Evolutionary conservation across 805 yeast species (phyloP), one percentile per base, ranked within the genome.

Genomic region (Tetrapisispora phaffii): DNA sequence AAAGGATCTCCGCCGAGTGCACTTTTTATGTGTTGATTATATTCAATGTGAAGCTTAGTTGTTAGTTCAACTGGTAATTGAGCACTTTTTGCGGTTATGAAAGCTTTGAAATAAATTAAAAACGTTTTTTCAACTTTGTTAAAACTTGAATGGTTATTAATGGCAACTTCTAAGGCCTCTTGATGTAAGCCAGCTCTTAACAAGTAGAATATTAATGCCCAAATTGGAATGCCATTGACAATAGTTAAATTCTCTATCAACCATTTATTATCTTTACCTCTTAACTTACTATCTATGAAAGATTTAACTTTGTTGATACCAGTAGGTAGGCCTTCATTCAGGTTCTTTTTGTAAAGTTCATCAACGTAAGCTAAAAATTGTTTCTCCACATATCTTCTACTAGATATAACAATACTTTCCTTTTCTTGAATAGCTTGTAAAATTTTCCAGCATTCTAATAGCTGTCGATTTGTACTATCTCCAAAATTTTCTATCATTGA

Each of bases 161-260:
- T 56, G 2, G 85, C 80, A 44, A 85, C 75, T 32, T 79, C 80
- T 29, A 84, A 67, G 0, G 96, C 96, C 51, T 89, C 97, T 41
- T 77, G 69, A 51, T 76, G 67, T 51, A 84, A 76, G 2, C 98
- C 97, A 2, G 90, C 80, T 57, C 98, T 78, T 44, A 93, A 63
- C 49, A 90, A 69, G 63, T 86, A 90, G 59, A 83, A 93, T 10
- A 90, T 67, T 32, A 87, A 67, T 0, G 96, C 96, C 98, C 98
- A 90, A n/a, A 93, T 77, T 10, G 97, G 97, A 1, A 77, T 70
- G 15, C 89, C 89, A 63, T 90, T 89, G 21, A 87, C 80, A 44
- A 82, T 68, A 33, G 82, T 73, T 41, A 84, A 55, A 48, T 75
- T 74, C n/a, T 71, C 68, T 28, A 73, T 53, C 45, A 71, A 71